Evolutionary conservation across 495 filamentous ascomycete genomes (phyloP).

Genomic region (Neurospora africana): DNA sequence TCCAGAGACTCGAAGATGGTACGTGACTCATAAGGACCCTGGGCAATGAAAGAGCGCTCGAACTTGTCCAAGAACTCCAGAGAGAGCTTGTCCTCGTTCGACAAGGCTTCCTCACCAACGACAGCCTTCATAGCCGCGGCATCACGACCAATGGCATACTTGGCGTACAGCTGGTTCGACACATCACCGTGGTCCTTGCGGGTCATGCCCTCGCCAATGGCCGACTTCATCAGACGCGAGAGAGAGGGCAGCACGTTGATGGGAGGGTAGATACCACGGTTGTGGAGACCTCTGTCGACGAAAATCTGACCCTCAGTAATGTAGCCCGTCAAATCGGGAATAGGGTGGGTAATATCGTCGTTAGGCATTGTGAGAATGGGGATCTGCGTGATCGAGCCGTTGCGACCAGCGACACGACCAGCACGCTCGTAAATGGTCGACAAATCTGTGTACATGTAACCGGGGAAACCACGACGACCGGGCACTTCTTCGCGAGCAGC

Average conservation of each 20-base stretch:
- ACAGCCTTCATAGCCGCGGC: conserved; percentile 99
- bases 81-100: conserved; percentile 90
- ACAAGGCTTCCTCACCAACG: conserved; percentile 94
- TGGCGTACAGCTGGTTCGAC: conserved; percentile 98
- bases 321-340: conserved; percentile 96
- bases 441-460: conserved; percentile 99
- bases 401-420: conserved; percentile 93
- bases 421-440: conserved; percentile 99
- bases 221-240: conserved; percentile 99
- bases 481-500: conserved; percentile 98
- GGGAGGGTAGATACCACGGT: conserved; percentile 94
- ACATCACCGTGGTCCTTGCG: conserved; percentile 96
- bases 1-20: conserved; percentile 88
- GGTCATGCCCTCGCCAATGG: conserved; percentile 93
- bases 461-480: conserved; percentile 97
- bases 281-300: conserved; percentile 87
- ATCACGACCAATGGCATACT: conserved; percentile 98
- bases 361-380: conserved; percentile 99
- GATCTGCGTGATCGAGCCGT: conserved; percentile 98
- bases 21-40: conserved; percentile 84
- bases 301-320: conserved; percentile 99
- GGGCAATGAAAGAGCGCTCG: conserved; percentile 83
- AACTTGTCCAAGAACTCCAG: conserved; percentile 98
- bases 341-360: conserved; percentile 99
- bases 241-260: conserved; percentile 99